Percentiles rank a stretch among this genome's conserved stretches.
Conservation (phyloP, 176 grass and related monocot genomes). For the Hordeum marinum region DNA sequence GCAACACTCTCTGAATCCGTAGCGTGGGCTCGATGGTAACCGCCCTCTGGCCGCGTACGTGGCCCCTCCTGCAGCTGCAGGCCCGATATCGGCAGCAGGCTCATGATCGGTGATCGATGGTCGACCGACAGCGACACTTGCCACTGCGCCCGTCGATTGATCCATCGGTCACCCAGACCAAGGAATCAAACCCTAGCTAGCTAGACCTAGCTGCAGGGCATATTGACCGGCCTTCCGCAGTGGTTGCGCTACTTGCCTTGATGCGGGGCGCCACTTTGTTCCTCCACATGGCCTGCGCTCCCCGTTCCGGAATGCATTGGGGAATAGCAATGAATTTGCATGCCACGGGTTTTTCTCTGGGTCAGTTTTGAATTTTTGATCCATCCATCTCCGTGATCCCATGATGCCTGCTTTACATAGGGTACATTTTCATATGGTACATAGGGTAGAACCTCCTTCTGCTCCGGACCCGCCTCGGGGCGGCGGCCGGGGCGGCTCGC, state of each 20-base stretch:
- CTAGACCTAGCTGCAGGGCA: background rate
- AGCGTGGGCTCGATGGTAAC: slow-evolving; percentile 21
- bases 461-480: too few relatives aligned
- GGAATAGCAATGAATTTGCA: background rate
- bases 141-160: background rate
- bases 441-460: too few relatives aligned
- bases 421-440: background rate
- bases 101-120: background rate
- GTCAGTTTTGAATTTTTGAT: background rate
- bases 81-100: slow-evolving; percentile 34
- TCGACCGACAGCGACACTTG: slow-evolving; percentile 8
- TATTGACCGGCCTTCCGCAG: background rate
- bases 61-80: slow-evolving; percentile 24
- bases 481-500: too few relatives aligned
- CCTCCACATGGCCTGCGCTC: slow-evolving; percentile 7
- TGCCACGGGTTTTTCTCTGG: background rate
- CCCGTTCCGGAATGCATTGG: slow-evolving; percentile 3
- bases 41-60: slow-evolving; percentile 36
- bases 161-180: background rate
- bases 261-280: slow-evolving; percentile 1
- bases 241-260: slow-evolving; percentile 1
- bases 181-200: slow-evolving; percentile 46
- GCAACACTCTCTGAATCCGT: background rate
- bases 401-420: background rate
- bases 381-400: background rate